Conservation (phyloP, 345 rosid genomes). For the Eucalyptus pumila region DNA sequence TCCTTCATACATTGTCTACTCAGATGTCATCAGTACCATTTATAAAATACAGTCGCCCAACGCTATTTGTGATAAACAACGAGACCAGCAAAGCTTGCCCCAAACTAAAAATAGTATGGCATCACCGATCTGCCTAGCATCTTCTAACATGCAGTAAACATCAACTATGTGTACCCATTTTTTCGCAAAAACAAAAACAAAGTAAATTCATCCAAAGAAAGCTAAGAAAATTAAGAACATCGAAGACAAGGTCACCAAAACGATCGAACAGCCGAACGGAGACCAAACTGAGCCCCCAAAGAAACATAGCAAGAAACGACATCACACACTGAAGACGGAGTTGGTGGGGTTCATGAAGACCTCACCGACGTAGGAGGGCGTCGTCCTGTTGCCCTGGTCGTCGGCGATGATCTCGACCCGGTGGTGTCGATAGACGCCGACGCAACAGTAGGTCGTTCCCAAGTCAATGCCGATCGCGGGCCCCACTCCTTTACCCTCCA, state of each 20-base stretch:
- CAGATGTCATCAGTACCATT: neutral
- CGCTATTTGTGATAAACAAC: neutral
- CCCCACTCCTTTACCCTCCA: constrained; percentile 31
- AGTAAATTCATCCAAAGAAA: neutral
- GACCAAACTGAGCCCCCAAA: neutral
- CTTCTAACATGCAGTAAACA: neutral
- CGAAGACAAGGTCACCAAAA: neutral
- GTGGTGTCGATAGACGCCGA: constrained; percentile 41
- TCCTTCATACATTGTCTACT: neutral
- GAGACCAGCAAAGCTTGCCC: neutral
- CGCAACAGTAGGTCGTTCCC: constrained; percentile 39
- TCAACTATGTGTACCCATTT: neutral
- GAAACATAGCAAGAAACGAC: neutral
- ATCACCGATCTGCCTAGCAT: too few species aligned
- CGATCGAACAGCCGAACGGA: neutral
- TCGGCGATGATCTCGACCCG: constrained; percentile 49
- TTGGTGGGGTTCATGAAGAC: constrained; percentile 48
- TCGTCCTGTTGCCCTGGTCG: constrained; percentile 37
- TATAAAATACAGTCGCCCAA: neutral
- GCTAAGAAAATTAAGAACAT: neutral
- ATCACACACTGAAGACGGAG: constrained; percentile 28
- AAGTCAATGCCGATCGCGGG: constrained; percentile 41
- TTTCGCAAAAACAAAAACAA: neutral
- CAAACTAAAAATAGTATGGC: neutral
- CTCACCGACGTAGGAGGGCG: constrained; percentile 45